These are phyloP conservation scores for Kalanchoe fedtschenkoi DNA, from an alignment of 164 flowering plant species.

Conservation along the genomic window DNA sequence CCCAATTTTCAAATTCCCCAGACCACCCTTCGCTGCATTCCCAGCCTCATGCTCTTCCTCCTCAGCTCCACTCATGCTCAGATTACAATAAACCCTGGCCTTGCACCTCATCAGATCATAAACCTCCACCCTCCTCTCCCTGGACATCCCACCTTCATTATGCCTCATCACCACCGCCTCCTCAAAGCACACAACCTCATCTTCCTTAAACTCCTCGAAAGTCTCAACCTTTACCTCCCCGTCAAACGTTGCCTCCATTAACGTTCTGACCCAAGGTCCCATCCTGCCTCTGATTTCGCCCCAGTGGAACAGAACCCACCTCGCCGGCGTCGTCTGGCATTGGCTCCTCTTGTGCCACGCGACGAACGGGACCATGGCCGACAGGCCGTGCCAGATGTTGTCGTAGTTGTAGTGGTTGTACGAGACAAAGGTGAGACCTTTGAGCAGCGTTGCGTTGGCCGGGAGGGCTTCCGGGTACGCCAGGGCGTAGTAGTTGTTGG, in stretches of 20 bases:
- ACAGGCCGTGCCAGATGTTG: slow-evolving; percentile 81
- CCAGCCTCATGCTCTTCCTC: slow-evolving; percentile 6
- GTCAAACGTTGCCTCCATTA: slow-evolving; percentile 46
- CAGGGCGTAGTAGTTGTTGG: slow-evolving; percentile 58
- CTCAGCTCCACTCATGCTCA: slow-evolving; percentile 15
- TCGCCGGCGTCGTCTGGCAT: slow-evolving; percentile 26
- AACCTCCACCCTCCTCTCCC: slow-evolving; percentile 39
- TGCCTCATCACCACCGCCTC: slow-evolving; percentile 75
- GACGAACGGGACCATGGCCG: slow-evolving; percentile 55
- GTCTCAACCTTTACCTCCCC: slow-evolving; percentile 21
- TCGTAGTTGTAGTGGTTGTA: slow-evolving; percentile 56
- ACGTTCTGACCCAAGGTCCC: slow-evolving; percentile 39
- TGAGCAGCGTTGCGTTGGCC: slow-evolving; percentile 28
- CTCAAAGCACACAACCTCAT: slow-evolving; percentile 38
- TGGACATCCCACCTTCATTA: slow-evolving; percentile 61
- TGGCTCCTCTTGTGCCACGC: slow-evolving; percentile 48
- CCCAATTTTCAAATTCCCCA: slow-evolving; percentile 41
- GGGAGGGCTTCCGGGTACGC: slow-evolving; percentile 69
- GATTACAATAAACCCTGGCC: slow-evolving; percentile 46
- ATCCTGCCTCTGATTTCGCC: slow-evolving; percentile 52
- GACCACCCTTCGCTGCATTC: neutral
- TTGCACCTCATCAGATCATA: slow-evolving; percentile 69
- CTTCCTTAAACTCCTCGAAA: slow-evolving; percentile 23
- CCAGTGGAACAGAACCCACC: slow-evolving; percentile 71
- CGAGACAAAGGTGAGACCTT: slow-evolving; percentile 60